These are phyloP conservation scores for Fusarium sp. DNA, from an alignment of 2,329 filamentous ascomycete species.

Conservation along the genomic window DNA sequence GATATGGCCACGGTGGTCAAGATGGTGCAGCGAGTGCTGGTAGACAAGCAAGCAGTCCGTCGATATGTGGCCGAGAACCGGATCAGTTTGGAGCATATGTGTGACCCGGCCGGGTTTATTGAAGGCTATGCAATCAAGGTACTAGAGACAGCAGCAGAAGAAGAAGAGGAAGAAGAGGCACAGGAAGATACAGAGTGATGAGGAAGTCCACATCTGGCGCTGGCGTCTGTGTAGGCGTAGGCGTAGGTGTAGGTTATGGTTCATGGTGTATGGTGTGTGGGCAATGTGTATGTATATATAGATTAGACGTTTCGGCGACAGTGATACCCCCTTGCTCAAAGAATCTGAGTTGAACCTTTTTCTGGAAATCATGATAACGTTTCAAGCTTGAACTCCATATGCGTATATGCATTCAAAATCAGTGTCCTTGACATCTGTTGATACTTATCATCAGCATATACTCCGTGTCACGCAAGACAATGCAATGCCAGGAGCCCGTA, in stretches of 20 bases:
- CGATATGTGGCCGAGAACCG: slow-evolving; percentile 75
- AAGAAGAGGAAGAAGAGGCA: slow-evolving; percentile 33
- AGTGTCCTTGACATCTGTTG: background rate
- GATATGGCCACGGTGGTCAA: slow-evolving; percentile 50
- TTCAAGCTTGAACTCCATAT: background rate
- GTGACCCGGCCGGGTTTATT: slow-evolving; percentile 81
- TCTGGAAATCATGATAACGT: slow-evolving; percentile 5
- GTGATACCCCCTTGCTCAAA: slow-evolving; percentile 44
- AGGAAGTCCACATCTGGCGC: background rate
- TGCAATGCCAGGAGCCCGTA: too few relatives aligned
- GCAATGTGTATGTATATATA: slow-evolving; percentile 13
- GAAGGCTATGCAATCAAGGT: slow-evolving; percentile 72
- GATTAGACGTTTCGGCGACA: slow-evolving; percentile 38
- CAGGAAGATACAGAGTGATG: background rate
- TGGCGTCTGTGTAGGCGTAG: background rate
- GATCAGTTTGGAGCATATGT: slow-evolving; percentile 74
- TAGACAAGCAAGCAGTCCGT: slow-evolving; percentile 70
- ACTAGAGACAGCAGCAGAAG: slow-evolving; percentile 53
- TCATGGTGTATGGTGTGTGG: background rate
- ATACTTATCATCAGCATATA: too few relatives aligned
- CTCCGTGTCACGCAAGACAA: too few relatives aligned
- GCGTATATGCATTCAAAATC: background rate
- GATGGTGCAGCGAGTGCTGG: slow-evolving; percentile 61
- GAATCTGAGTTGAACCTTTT: slow-evolving; percentile 26
- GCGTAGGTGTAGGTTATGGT: too few relatives aligned